Conservation (phyloP, 352 stramenopile species). For the Phytopythium cucurbitacearum region DNA sequence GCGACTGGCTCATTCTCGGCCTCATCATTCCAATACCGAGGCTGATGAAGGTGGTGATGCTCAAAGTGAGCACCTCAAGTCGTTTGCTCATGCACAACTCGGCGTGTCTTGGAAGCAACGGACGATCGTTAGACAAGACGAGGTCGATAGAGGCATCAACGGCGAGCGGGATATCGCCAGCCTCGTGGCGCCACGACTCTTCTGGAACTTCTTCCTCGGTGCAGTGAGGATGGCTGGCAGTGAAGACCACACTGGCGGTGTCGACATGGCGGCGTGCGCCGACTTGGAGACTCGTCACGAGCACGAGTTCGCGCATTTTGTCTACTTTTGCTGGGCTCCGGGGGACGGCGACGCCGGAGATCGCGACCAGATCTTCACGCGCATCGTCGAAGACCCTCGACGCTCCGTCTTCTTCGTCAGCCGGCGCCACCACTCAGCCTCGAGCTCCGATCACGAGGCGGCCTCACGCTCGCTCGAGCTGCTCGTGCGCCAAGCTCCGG, state of each 20-base stretch:
- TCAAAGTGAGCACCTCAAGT: neutral
- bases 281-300: slow-evolving; percentile 33
- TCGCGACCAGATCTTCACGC: neutral
- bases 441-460: slow-evolving; percentile 8
- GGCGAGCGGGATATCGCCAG: neutral
- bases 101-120: too few relatives aligned
- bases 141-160: neutral
- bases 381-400: slow-evolving; percentile 28
- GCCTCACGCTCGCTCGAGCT: slow-evolving; percentile 23
- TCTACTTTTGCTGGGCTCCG: slow-evolving; percentile 37
- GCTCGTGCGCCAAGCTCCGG: slow-evolving; percentile 28
- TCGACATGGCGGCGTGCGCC: slow-evolving; percentile 22
- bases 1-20: neutral
- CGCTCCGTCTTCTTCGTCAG: slow-evolving; percentile 31
- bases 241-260: slow-evolving; percentile 7
- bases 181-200: slow-evolving; percentile 24
- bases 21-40: neutral
- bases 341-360: slow-evolving; percentile 6
- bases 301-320: slow-evolving; percentile 38
- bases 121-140: too few relatives aligned
- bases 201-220: slow-evolving; percentile 55
- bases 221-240: too few relatives aligned
- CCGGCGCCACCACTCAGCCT: neutral
- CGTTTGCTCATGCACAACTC: too few relatives aligned
- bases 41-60: too few relatives aligned